These are phyloP conservation scores for Chlorella sp. DNA, from an alignment of 139 green algal genomes.

Conservation along the genomic window DNA sequence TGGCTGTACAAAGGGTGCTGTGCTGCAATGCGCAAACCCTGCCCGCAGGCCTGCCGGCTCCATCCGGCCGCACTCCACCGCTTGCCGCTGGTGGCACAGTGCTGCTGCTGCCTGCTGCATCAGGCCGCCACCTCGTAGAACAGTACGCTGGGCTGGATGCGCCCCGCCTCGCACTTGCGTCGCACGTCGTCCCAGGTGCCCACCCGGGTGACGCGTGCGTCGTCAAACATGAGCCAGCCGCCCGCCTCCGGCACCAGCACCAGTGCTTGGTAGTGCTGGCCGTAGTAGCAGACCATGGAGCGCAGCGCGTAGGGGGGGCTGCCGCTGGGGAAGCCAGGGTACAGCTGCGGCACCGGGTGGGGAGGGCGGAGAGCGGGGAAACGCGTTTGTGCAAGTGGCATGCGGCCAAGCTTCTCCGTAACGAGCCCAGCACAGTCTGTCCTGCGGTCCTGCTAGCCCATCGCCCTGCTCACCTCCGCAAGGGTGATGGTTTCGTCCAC, in stretches of 20 bases:
- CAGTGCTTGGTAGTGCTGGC: conserved; percentile 49
- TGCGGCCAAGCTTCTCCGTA: too few species aligned
- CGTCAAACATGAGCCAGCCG: conserved; percentile 84
- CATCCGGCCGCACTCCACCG: too few species aligned
- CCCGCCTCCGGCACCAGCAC: conserved; percentile 52
- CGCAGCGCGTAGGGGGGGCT: conserved; percentile 49
- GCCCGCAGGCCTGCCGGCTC: too few species aligned
- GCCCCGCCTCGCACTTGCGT: conserved; percentile 15
- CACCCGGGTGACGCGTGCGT: conserved; percentile 54
- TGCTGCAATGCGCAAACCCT: too few species aligned
- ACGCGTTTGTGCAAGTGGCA: too few species aligned
- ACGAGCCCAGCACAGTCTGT: too few species aligned
- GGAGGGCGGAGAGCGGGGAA: too few species aligned
- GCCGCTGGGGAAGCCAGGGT: neutral
- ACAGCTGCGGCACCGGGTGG: too few species aligned
- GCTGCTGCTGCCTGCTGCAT: too few species aligned
- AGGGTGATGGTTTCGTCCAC: conserved; percentile 12
- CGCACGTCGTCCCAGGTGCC: conserved; percentile 11
- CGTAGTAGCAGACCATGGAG: conserved; percentile 82
- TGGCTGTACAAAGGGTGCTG: too few species aligned
- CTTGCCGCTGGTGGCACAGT: too few species aligned
- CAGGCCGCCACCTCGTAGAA: conserved; percentile 2
- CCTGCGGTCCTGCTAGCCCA: too few species aligned
- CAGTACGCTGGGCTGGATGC: conserved; percentile 23
- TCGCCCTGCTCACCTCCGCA: neutral